A percentile compares a stretch with the other conserved stretches of the same genome.
Evolutionary conservation across 2,329 filamentous ascomycete genomes (phyloP).

Genomic region (Xylariales sp.): DNA sequence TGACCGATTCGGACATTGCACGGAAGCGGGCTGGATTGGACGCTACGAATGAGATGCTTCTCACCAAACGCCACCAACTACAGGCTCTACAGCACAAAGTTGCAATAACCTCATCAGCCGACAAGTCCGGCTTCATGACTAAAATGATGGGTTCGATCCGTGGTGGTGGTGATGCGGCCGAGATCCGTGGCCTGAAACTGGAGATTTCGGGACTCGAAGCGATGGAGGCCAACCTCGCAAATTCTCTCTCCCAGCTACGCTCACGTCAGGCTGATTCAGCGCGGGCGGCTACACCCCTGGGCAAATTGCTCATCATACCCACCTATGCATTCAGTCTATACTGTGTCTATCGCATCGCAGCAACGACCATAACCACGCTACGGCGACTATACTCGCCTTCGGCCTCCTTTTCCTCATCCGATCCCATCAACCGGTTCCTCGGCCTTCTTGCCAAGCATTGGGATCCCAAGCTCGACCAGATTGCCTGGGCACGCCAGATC

Average conservation of each 20-base stretch:
- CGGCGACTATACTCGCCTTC: slow-evolving; percentile 50
- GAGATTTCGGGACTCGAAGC: slow-evolving; percentile 77
- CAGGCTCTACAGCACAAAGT: slow-evolving; percentile 64
- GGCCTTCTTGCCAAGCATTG: slow-evolving; percentile 77
- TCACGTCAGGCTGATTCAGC: slow-evolving; percentile 59
- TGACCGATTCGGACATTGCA: slow-evolving; percentile 69
- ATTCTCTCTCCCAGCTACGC: slow-evolving; percentile 60
- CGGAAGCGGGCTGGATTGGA: slow-evolving; percentile 76
- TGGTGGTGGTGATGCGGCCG: slow-evolving; percentile 55
- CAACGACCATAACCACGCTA: slow-evolving; percentile 64
- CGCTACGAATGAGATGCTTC: slow-evolving; percentile 74
- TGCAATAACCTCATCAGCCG: slow-evolving; percentile 33
- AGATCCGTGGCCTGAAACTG: slow-evolving; percentile 60
- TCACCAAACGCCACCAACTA: slow-evolving; percentile 68
- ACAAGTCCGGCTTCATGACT: slow-evolving; percentile 59
- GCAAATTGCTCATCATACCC: slow-evolving; percentile 57
- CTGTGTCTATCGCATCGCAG: slow-evolving; percentile 77
- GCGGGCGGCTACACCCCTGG: slow-evolving; percentile 62
- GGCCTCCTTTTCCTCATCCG: slow-evolving; percentile 60
- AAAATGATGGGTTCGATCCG: slow-evolving; percentile 70
- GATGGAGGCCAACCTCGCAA: slow-evolving; percentile 69
- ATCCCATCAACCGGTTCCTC: slow-evolving; percentile 80
- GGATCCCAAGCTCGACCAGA: slow-evolving; percentile 76
- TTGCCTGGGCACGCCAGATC: slow-evolving; percentile 79
- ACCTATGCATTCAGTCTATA: slow-evolving; percentile 72